Conservation (phyloP, 495 filamentous ascomycete species). For the Cercophora samala region DNA sequence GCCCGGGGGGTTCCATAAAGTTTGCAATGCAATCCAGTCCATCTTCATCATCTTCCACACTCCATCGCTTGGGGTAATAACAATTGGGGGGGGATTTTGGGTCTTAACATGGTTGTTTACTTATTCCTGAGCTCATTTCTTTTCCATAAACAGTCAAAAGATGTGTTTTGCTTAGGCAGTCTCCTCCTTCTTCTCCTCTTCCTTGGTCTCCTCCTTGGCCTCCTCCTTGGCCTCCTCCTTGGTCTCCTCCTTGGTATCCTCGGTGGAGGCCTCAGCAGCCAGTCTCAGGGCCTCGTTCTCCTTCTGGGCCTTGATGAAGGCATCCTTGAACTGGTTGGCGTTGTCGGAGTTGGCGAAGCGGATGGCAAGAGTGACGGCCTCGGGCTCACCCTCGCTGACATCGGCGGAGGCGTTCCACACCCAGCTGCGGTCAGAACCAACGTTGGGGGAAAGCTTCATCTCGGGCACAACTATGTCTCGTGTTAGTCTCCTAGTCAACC, state of each 20-base stretch:
- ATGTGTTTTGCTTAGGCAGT: constrained; percentile 10
- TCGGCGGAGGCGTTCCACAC: constrained; percentile 98
- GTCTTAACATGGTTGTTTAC: constrained; percentile 11
- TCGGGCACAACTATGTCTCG: constrained; percentile 81
- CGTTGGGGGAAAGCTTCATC: constrained; percentile 97
- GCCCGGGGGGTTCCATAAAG: neutral
- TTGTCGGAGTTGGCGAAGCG: constrained; percentile 98
- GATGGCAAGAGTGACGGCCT: constrained; percentile 93
- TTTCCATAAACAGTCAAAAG: constrained; percentile 19
- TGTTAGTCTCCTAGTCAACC: neutral
- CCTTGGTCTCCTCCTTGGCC: constrained; percentile 25
- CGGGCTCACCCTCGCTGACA: constrained; percentile 96
- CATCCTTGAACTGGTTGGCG: constrained; percentile 96
- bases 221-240: constrained; percentile 25
- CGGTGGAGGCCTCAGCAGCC: constrained; percentile 16
- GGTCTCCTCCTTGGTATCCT: constrained; percentile 26
- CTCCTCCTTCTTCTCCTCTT: constrained; percentile 26
- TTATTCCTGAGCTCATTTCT: constrained; percentile 20
- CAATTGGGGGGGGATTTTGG: neutral
- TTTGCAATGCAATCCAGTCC: neutral
- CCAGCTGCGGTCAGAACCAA: constrained; percentile 97
- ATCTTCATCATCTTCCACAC: neutral
- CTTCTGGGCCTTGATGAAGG: constrained; percentile 96
- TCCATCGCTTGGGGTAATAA: neutral
- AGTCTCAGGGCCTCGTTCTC: constrained; percentile 84